Percentiles rank a stretch among this genome's conserved stretches.
Conservation (phyloP, 345 rosid genomes). For the Erysimum cheiranthoides region DNA sequence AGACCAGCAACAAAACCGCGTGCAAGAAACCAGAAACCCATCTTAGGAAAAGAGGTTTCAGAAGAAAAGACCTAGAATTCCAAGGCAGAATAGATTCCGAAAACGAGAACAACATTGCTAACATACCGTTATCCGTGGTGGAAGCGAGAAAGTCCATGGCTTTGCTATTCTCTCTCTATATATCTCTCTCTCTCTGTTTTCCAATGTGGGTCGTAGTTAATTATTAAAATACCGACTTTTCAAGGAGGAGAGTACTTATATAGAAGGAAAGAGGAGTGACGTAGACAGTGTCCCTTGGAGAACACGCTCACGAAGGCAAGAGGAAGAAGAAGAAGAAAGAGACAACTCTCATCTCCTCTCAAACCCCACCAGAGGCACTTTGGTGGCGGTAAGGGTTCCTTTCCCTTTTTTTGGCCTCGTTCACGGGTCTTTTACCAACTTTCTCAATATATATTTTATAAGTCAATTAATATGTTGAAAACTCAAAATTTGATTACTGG, state of each 20-base stretch:
- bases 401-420: neutral
- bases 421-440: conserved; percentile 8
- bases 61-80: conserved; percentile 45
- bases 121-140: conserved; percentile 18
- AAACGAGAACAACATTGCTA: conserved; percentile 39
- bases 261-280: conserved; percentile 16
- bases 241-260: conserved; percentile 26
- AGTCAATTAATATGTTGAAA: neutral
- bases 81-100: conserved; percentile 38
- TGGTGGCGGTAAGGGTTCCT: conserved; percentile 22
- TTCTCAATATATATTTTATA: neutral
- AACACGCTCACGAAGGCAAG: conserved; percentile 34
- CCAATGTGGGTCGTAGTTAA: neutral
- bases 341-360: conserved; percentile 20
- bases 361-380: conserved; percentile 36
- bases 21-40: conserved; percentile 59
- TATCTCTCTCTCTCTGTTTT: conserved; percentile 19
- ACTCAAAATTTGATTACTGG: conserved; percentile 2
- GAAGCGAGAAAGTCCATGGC: conserved; percentile 48
- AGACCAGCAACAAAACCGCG: conserved; percentile 51
- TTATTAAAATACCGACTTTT: neutral
- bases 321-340: conserved; percentile 17
- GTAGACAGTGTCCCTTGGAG: conserved; percentile 36
- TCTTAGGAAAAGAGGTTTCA: conserved; percentile 54
- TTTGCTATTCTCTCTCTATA: conserved; percentile 13